A percentile compares a stretch with the other conserved stretches of the same genome.
Conservation (phyloP, 768 basidiomycete species). For the Cystofilobasidium capitatum region DNA sequence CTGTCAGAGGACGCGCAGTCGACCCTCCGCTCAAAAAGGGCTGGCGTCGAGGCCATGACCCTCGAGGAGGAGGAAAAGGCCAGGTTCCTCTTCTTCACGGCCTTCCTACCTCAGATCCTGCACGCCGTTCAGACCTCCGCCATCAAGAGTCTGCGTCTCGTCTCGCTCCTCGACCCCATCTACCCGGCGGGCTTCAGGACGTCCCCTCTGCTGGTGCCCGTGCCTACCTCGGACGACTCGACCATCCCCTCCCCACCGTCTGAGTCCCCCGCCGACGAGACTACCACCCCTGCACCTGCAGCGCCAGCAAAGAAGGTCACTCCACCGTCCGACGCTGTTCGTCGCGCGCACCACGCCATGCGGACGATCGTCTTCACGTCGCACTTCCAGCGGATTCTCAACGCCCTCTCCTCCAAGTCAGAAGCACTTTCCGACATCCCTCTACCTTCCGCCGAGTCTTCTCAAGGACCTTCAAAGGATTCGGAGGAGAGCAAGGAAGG, state of each 20-base stretch:
- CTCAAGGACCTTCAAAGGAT: not conserved
- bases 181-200: constrained; percentile 25
- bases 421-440: constrained; percentile 1
- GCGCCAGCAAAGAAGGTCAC: not conserved
- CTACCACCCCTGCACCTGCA: not conserved
- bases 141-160: constrained; percentile 16
- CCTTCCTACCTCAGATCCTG: constrained; percentile 26
- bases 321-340: constrained; percentile 1
- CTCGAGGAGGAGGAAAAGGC: constrained; percentile 9
- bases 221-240: not conserved
- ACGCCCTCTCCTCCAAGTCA: constrained; percentile 19
- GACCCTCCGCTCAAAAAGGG: not conserved
- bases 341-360: constrained; percentile 15
- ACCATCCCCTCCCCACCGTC: not conserved
- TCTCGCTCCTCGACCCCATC: constrained; percentile 25
- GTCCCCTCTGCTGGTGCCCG: constrained; percentile 7
- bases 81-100: constrained; percentile 25
- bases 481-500: not conserved
- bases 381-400: constrained; percentile 26
- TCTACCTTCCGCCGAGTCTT: not conserved
- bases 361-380: constrained; percentile 23
- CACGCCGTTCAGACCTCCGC: constrained; percentile 12
- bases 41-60: not conserved
- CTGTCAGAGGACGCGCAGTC: not conserved
- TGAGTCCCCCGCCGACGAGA: not conserved